These are phyloP conservation scores for Cytospora mali DNA, from an alignment of 2,329 filamentous ascomycete species.

Conservation along the genomic window DNA sequence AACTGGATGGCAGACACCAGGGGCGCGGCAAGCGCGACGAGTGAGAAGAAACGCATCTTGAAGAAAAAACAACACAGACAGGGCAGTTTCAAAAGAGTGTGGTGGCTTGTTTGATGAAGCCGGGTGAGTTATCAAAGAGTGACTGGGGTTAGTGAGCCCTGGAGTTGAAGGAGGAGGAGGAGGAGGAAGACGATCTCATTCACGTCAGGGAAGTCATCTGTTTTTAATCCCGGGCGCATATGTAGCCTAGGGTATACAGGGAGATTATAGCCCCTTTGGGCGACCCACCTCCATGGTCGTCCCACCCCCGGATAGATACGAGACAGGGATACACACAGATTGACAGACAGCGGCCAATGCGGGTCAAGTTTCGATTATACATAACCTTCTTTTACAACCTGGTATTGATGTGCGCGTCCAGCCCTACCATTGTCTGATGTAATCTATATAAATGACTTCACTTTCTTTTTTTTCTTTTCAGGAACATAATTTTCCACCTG, in stretches of 20 bases:
- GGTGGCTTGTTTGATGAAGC: slow-evolving; percentile 3
- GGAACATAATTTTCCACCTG: too few relatives aligned
- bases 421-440: too few relatives aligned
- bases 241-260: not conserved
- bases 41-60: slow-evolving; percentile 35
- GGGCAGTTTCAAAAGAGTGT: slow-evolving; percentile 12
- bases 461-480: too few relatives aligned
- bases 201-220: slow-evolving; percentile 7
- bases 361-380: too few relatives aligned
- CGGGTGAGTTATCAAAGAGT: slow-evolving; percentile 22
- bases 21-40: slow-evolving; percentile 37
- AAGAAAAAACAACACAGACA: not conserved
- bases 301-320: not conserved
- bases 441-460: too few relatives aligned
- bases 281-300: not conserved
- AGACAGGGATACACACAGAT: not conserved
- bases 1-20: slow-evolving; percentile 39
- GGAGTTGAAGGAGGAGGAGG: slow-evolving; percentile 14
- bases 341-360: too few relatives aligned
- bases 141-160: slow-evolving; percentile 23
- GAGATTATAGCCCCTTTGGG: slow-evolving; percentile 9
- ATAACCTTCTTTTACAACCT: too few relatives aligned
- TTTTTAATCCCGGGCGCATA: slow-evolving; percentile 13
- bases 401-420: too few relatives aligned
- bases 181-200: not conserved